Evolutionary conservation across 208 protist genomes (phyloP).

Genomic region (Crithidia bombi): DNA sequence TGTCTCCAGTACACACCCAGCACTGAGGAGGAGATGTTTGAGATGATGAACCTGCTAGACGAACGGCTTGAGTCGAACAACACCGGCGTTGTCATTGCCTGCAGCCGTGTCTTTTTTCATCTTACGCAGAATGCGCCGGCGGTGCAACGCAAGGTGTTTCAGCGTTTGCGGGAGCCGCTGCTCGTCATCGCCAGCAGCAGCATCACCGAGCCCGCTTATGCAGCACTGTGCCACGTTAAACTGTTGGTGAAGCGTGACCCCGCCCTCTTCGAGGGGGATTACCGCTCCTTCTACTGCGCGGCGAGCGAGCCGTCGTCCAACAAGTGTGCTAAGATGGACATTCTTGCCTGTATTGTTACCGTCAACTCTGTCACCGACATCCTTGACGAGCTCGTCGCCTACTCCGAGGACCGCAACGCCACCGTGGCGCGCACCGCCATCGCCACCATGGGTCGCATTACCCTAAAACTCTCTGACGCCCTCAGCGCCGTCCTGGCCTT

Average conservation of each 20-base stretch:
- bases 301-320: constrained; percentile 85
- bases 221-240: constrained; percentile 82
- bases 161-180: constrained; percentile 79
- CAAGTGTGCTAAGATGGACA: constrained; percentile 87
- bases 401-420: constrained; percentile 42
- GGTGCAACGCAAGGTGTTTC: constrained; percentile 78
- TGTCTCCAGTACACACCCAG: constrained; percentile 61
- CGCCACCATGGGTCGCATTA: constrained; percentile 23
- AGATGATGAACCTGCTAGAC: constrained; percentile 94
- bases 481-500: constrained; percentile 27
- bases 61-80: constrained; percentile 88
- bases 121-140: constrained; percentile 84
- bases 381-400: constrained; percentile 80
- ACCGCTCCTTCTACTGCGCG: constrained; percentile 67
- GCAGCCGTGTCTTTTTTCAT: constrained; percentile 84
- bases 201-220: constrained; percentile 72
- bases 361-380: constrained; percentile 57
- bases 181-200: constrained; percentile 73
- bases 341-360: constrained; percentile 64
- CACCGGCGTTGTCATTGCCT: constrained; percentile 85
- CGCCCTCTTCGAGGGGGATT: constrained; percentile 55
- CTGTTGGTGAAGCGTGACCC: constrained; percentile 72
- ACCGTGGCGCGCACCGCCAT: constrained; percentile 27
- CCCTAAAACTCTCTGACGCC: constrained; percentile 14
- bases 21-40: constrained; percentile 88